Evolutionary conservation across 495 filamentous ascomycete genomes (phyloP).

Genomic region (Talaromyces thailandensis): DNA sequence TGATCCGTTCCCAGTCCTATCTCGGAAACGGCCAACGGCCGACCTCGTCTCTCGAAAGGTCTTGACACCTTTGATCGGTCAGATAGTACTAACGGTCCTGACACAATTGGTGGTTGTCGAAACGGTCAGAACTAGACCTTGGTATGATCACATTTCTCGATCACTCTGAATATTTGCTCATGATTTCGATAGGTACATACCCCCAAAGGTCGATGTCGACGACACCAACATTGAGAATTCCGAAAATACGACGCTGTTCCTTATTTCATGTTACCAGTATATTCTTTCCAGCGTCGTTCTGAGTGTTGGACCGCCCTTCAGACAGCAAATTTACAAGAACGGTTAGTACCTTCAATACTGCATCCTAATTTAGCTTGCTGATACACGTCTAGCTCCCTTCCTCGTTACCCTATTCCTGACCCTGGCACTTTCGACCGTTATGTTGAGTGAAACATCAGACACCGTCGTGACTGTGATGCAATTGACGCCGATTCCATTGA

Average conservation of each 20-base stretch:
- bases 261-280: constrained; percentile 90
- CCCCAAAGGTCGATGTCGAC: constrained; percentile 63
- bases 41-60: constrained; percentile 92
- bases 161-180: constrained; percentile 7
- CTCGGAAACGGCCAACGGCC: constrained; percentile 79
- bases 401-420: constrained; percentile 65
- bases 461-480: constrained; percentile 74
- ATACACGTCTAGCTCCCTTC: constrained; percentile 56
- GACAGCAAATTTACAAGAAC: constrained; percentile 72
- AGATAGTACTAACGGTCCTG: constrained; percentile 74
- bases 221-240: constrained; percentile 82
- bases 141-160: constrained; percentile 38
- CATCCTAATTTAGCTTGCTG: background rate
- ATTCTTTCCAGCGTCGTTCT: constrained; percentile 80
- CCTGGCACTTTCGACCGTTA: constrained; percentile 57
- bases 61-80: constrained; percentile 79
- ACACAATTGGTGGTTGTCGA: constrained; percentile 67
- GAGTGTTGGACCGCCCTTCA: constrained; percentile 81
- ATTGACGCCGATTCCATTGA: constrained; percentile 61
- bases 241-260: constrained; percentile 82
- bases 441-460: constrained; percentile 62
- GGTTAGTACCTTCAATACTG: constrained; percentile 38
- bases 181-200: constrained; percentile 53
- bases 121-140: constrained; percentile 63
- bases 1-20: constrained; percentile 68